phyloP scores from a whole-genome alignment of 306 rosid species.

The Begonia fuchsioides region DNA sequence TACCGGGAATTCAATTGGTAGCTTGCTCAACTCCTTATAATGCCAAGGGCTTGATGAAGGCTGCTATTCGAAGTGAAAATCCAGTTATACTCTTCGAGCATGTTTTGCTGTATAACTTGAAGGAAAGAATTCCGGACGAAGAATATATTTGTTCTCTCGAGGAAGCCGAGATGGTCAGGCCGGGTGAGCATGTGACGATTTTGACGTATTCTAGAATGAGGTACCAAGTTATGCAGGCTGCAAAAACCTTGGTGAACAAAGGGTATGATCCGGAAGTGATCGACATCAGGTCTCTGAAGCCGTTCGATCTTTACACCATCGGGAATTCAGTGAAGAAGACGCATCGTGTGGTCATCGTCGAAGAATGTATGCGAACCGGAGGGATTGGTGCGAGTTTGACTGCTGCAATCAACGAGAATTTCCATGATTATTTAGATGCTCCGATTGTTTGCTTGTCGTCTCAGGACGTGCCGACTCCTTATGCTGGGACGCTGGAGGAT shows the following conservation, averaged over 20 bases:
- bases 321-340: slow-evolving; percentile 91
- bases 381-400: slow-evolving; percentile 94
- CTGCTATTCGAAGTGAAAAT: slow-evolving; percentile 88
- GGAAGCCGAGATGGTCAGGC: slow-evolving; percentile 96
- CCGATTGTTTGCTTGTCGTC: slow-evolving; percentile 79
- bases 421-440: slow-evolving; percentile 87
- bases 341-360: slow-evolving; percentile 74
- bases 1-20: slow-evolving; percentile 94
- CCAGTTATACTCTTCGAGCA: slow-evolving; percentile 97
- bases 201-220: slow-evolving; percentile 91
- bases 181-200: slow-evolving; percentile 84
- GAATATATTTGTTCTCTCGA: slow-evolving; percentile 82
- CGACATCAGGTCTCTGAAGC: slow-evolving; percentile 88
- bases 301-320: slow-evolving; percentile 77
- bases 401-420: slow-evolving; percentile 70
- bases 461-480: slow-evolving; percentile 93
- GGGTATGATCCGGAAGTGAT: slow-evolving; percentile 93
- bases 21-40: slow-evolving; percentile 94
- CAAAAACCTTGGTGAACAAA: slow-evolving; percentile 84
- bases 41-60: slow-evolving; percentile 93
- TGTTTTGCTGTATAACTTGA: slow-evolving; percentile 82
- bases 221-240: slow-evolving; percentile 99
- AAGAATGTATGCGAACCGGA: slow-evolving; percentile 95
- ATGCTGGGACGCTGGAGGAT: slow-evolving; percentile 84
- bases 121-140: slow-evolving; percentile 93